Conservation (phyloP, 345 rosid species). For the Eutrema yunnanense region DNA sequence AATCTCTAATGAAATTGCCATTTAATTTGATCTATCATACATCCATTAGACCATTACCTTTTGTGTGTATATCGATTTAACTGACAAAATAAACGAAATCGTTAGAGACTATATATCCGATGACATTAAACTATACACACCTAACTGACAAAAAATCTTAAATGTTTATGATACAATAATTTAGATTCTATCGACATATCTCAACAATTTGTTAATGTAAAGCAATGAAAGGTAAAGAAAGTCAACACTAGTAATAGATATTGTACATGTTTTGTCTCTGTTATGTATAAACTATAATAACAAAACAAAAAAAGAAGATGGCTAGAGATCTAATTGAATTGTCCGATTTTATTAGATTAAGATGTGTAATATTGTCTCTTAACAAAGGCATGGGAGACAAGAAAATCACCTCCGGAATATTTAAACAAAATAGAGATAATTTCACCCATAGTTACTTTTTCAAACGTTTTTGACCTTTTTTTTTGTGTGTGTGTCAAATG, state of each 20-base stretch:
- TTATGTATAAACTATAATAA: conserved; percentile 1
- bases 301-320: no score
- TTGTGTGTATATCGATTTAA: conserved; percentile 13
- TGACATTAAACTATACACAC: conserved; percentile 4
- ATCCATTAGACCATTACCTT: conserved; percentile 23
- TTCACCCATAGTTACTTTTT: no score
- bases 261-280: conserved; percentile 13
- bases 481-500: no score
- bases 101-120: background rate
- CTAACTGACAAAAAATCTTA: conserved; percentile 17
- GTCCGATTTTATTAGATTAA: conserved; percentile 1
- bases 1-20: background rate
- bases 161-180: background rate
- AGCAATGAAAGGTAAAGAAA: conserved; percentile 6
- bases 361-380: background rate
- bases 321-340: background rate
- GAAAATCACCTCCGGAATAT: background rate
- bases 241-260: conserved; percentile 14
- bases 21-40: conserved; percentile 13
- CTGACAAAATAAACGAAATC: background rate
- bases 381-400: background rate
- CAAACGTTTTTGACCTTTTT: no score
- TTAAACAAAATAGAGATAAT: background rate
- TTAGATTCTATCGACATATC: conserved; percentile 9
- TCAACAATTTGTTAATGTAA: conserved; percentile 14